Base-by-base conservation (phyloP, 1,139 yeast genomes). In the Pichiaceae sp. region DNA sequence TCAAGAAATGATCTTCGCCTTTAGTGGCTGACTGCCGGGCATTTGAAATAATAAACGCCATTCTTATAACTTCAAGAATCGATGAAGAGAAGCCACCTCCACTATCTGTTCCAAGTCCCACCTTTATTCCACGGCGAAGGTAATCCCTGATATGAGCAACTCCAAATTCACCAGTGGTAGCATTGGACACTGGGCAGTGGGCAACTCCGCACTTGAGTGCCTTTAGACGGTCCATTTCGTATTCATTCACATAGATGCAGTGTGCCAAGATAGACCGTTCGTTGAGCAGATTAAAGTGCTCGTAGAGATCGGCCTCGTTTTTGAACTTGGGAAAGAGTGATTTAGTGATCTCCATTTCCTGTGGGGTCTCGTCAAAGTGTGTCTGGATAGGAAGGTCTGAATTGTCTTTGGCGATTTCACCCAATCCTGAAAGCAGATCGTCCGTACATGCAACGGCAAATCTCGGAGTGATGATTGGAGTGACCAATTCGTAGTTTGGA, bases 101-200 rank as follows among this genome's bases (percentile, higher is more conserved):
- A 17, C 89, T 75, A 55, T 91, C 98, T 1, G 96, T 82, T 1
- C 98, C 98, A 36, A 91, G 67, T 6, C 93, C 75, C 16, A 89
- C 91, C 42, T 85, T 82, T 45, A 89, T 70, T 9, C 73, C 75
- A 37, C 72, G 69, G 35, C 79, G 66, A 40, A 87, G 64, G 35
- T 85, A 62, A 66, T 79, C 74, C 47, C 83, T 69, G 6, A 91
- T 74, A 16, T 91, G 84, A 4, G 96, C 93, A 56, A 86, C 93
- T 11, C 98, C 98, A 18, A 94, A 81, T 1, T 95, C 78, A 59
- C 59, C 78, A 41, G 91, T 70, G 21, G 94, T 78, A 1, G 95
- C 78, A 55, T 91, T 91, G 28, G 95, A 83, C 11, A 89, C 75
- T 4, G 98, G 98, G 59, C 98, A 91, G 60, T 91, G 98, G 6